Evolutionary conservation across 768 basidiomycete species (phyloP).

Genomic region (Trametopsis cervina): DNA sequence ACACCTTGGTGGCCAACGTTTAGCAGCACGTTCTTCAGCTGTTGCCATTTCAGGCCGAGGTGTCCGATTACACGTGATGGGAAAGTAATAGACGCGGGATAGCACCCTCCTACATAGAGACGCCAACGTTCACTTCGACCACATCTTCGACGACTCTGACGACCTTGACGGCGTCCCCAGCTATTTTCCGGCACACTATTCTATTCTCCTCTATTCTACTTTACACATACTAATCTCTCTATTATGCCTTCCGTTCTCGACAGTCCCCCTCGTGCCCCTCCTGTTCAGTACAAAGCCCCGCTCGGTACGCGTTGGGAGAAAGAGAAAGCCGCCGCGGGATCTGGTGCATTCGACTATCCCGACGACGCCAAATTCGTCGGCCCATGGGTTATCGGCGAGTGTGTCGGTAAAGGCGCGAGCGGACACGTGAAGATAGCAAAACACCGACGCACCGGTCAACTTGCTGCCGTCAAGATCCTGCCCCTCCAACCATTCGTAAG

Average conservation of each 20-base stretch:
- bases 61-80: too few relatives aligned
- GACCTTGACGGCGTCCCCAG: conserved; percentile 10
- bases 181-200: not conserved
- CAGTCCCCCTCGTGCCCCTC: conserved; percentile 63
- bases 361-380: conserved; percentile 84
- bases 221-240: conserved; percentile 7
- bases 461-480: conserved; percentile 94
- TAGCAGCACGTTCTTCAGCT: too few relatives aligned
- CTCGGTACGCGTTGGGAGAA: conserved; percentile 82
- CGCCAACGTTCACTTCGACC: not conserved
- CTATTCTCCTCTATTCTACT: not conserved
- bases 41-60: too few relatives aligned
- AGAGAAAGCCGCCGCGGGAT: conserved; percentile 77
- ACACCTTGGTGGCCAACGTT: too few relatives aligned
- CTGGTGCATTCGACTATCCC: conserved; percentile 69
- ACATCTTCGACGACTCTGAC: conserved; percentile 5
- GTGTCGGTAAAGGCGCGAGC: conserved; percentile 89
- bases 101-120: not conserved
- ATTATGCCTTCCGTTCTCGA: conserved; percentile 17
- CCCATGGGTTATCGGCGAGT: conserved; percentile 90
- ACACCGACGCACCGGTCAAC: conserved; percentile 78
- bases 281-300: conserved; percentile 63
- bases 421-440: conserved; percentile 93
- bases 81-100: not conserved
- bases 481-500: conserved; percentile 73